Base-by-base conservation (phyloP, 1,284 basidiomycete genomes). In the Tilletia caries region DNA sequence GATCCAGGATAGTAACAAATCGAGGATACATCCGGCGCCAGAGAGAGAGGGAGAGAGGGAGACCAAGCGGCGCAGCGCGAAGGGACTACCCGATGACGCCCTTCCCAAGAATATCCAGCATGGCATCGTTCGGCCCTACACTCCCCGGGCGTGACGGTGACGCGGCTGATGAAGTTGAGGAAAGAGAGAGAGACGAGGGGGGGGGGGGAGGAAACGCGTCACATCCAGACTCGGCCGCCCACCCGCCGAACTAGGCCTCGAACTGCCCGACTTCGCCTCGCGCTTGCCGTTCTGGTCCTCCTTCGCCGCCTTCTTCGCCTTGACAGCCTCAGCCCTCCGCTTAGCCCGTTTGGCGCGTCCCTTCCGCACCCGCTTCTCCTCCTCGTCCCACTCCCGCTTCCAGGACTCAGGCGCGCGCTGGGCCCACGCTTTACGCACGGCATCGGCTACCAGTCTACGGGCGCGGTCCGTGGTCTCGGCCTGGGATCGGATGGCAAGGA, bases 341-440 rank as follows among this genome's bases (percentile, higher is more conserved):
- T 62, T 67, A 34, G 52, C 52, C 41, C 66, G 60, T 46, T 67
- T 58, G 10, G 23, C 52, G 20, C 60, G 46, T 46, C 54, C 37
- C 37, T 46, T 48, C 20, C 66, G 54, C n/a, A 46, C 48, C 13
- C 58, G 5, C 1, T 70, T 68, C 5, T 74, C 76, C 65, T 79
- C 78, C 46, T 74, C 72, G 37, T 79, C 79, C 67, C 79, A 77
- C 54, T 79, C 76, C n/a, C 72, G 70, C 52, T 79, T 69, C 81
- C 81, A 82, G 18, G 71, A 74, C 43, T 80, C 75, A n/a, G 81
- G 81, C 5, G 81, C 80, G 50, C 64, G 64, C 15, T 66, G 76
- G 68, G 72, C 54, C 81, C 81, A 82, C 0, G 80, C 73, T 67
- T 78, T 75, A 66, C 79, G 74, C 43, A 80, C 78, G 4, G 80